Base-by-base conservation (phyloP, 2,329 filamentous ascomycete genomes). In the Neonectria faginata region DNA sequence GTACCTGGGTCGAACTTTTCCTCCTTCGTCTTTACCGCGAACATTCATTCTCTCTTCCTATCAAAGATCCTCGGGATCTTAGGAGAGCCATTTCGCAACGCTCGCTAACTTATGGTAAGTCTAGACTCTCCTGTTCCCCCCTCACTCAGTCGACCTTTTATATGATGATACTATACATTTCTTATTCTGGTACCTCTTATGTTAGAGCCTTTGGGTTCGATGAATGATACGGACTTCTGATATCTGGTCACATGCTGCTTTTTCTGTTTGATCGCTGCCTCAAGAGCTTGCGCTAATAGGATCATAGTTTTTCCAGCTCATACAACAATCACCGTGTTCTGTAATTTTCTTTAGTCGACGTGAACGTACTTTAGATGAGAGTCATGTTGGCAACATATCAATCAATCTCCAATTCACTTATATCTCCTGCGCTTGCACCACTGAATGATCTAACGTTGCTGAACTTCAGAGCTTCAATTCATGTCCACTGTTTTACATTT, bases 131-230 rank as follows among this genome's bases (percentile, higher is more conserved):
- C 12, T 50, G 14, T 52, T 16, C 57, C 61, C 45, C 42, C 67
- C 68, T 51, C 52, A 59, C 44, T 50, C 65, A 73, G 78, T 74
- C 61, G 64, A 70, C 66, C 69, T 62, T 59, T 57, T 25, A 75
- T 73, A 87, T 93, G 92, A 95, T 94, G 92, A 95, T 86, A 89
- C 76, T 80, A 79, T 78, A 84, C 85, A 82, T 84, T 84, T 83
- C 74, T 82, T 81, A 82, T 84, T 97, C 92, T 97, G 93, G 93
- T 94, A 97, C 93, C 94, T 97, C 94, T 97, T 96, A 93, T 93
- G 88, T 92, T 91, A 96, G 89, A 85, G 85, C 76, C 77, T 83
- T 83, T 79, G 77, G 84, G 82, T 82, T 85, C 89, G 81, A 92
- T 94, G 92, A 93, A 92, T 92, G 88, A 85, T 91, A 83, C 84